These are phyloP conservation scores for Coemansia sp. DNA, from an alignment of 192 early-diverging fungal genomes.

Conservation along the genomic window DNA sequence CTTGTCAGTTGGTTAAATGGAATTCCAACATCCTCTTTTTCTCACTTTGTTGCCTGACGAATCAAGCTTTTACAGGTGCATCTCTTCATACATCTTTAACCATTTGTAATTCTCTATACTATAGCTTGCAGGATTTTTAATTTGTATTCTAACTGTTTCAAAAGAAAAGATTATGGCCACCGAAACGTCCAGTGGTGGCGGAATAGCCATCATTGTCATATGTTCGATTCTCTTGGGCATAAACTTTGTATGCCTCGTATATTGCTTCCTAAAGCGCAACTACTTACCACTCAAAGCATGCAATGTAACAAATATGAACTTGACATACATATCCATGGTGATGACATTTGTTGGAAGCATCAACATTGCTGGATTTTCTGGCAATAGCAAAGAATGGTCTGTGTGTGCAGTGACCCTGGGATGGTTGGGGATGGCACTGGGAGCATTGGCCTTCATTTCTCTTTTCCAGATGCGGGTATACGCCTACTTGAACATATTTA, in stretches of 20 bases:
- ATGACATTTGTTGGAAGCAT: conserved; percentile 43
- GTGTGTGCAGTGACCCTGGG: conserved; percentile 37
- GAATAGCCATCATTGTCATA: conserved; percentile 35
- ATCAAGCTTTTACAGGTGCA: not conserved
- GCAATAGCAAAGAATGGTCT: conserved; percentile 22
- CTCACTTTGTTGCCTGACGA: too few relatives aligned
- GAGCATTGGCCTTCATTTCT: conserved; percentile 31
- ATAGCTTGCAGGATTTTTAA: not conserved
- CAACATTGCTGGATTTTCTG: conserved; percentile 18
- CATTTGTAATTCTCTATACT: not conserved
- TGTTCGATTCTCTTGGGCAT: conserved; percentile 21
- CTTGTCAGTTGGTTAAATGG: not conserved
- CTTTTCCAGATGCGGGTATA: conserved; percentile 42
- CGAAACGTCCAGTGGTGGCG: conserved; percentile 18
- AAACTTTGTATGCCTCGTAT: conserved; percentile 28
- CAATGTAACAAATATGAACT: conserved; percentile 44
- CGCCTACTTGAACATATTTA: conserved; percentile 37
- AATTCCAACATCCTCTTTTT: not conserved
- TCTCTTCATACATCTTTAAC: not conserved
- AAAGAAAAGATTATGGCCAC: not conserved
- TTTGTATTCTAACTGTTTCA: not conserved
- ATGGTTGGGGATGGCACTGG: conserved; percentile 47
- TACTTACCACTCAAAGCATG: conserved; percentile 39
- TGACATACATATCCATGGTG: conserved; percentile 35
- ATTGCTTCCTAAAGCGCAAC: conserved; percentile 33